A percentile compares a stretch with the other conserved stretches of the same genome.
phyloP scores from a whole-genome alignment of 257 asterid genomes.

The Gardenia jasminoides region DNA sequence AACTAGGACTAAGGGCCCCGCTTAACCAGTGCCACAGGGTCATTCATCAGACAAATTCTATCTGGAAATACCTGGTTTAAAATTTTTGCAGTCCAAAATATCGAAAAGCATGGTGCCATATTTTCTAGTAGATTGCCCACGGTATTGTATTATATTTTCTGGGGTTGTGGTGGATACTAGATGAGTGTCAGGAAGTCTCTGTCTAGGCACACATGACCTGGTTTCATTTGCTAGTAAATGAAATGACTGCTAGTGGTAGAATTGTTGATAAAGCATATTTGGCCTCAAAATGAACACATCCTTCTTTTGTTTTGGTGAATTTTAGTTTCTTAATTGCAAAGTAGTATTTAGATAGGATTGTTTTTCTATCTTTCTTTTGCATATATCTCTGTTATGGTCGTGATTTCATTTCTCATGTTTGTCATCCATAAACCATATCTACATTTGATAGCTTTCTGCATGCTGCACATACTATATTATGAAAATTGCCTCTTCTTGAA shows the following conservation, averaged over 20 bases:
- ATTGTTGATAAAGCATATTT: not conserved
- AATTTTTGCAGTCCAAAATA: not conserved
- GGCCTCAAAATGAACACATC: not conserved
- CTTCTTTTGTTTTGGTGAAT: not conserved
- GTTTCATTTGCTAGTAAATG: not conserved
- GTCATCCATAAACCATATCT: not conserved
- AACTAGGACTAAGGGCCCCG: no score
- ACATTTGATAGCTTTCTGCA: not conserved
- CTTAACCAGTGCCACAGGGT: no score
- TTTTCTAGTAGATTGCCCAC: not conserved
- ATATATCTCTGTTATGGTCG: not conserved
- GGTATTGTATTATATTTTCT: not conserved
- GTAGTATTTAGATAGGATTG: not conserved
- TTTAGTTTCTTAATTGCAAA: not conserved
- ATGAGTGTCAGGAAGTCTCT: not conserved
- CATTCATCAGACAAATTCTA: no score
- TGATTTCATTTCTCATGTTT: not conserved
- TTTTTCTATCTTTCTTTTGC: not conserved
- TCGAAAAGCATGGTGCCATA: not conserved
- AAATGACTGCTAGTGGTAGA: not conserved
- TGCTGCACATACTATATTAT: slow-evolving; percentile 7
- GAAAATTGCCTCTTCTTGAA: not conserved
- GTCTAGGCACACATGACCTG: not conserved
- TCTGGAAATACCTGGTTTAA: not conserved
- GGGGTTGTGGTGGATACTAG: not conserved